A percentile compares a stretch with the other conserved stretches of the same genome.
Evolutionary conservation across 2,329 filamentous ascomycete genomes (phyloP).

Genomic region (Penicillium brasilianum): DNA sequence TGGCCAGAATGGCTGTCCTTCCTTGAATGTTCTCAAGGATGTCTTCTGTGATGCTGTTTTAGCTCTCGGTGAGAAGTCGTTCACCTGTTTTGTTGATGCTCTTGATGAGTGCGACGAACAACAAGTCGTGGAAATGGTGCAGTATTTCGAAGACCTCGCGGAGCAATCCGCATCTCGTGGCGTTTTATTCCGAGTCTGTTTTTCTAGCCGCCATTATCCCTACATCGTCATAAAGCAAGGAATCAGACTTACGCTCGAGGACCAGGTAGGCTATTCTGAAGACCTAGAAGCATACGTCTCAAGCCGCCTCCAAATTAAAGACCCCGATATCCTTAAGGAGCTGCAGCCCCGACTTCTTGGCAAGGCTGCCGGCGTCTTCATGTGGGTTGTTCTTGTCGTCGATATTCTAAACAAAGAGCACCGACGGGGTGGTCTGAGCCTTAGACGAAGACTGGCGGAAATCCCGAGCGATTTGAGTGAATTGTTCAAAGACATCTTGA

Average conservation of each 20-base stretch:
- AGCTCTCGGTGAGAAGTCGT: slow-evolving; percentile 17
- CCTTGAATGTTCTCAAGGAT: slow-evolving; percentile 26
- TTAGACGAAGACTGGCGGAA: slow-evolving; percentile 44
- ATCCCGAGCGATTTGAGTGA: slow-evolving; percentile 51
- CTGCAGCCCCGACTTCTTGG: slow-evolving; percentile 41
- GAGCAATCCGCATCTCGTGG: slow-evolving; percentile 17
- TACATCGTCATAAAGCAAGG: slow-evolving; percentile 42
- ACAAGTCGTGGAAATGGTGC: slow-evolving; percentile 45
- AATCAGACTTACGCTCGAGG: slow-evolving; percentile 45
- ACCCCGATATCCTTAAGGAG: slow-evolving; percentile 26
- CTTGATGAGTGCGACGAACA: slow-evolving; percentile 53
- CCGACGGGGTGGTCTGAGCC: slow-evolving; percentile 24
- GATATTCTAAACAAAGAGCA: slow-evolving; percentile 53
- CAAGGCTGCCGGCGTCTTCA: slow-evolving; percentile 52
- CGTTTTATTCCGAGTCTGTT: slow-evolving; percentile 39
- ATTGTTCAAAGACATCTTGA: slow-evolving; percentile 59
- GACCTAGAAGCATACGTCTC: slow-evolving; percentile 33
- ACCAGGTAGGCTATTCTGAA: slow-evolving; percentile 43
- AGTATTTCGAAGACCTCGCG: slow-evolving; percentile 42
- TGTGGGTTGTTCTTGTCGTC: slow-evolving; percentile 55
- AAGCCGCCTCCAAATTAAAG: slow-evolving; percentile 23
- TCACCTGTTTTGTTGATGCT: slow-evolving; percentile 51
- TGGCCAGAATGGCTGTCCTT: slow-evolving; percentile 6
- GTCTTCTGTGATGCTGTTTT: slow-evolving; percentile 23
- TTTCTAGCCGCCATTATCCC: slow-evolving; percentile 54